phyloP scores from a whole-genome alignment of 2,329 filamentous ascomycete species.

The Cyphellophora europaea region DNA sequence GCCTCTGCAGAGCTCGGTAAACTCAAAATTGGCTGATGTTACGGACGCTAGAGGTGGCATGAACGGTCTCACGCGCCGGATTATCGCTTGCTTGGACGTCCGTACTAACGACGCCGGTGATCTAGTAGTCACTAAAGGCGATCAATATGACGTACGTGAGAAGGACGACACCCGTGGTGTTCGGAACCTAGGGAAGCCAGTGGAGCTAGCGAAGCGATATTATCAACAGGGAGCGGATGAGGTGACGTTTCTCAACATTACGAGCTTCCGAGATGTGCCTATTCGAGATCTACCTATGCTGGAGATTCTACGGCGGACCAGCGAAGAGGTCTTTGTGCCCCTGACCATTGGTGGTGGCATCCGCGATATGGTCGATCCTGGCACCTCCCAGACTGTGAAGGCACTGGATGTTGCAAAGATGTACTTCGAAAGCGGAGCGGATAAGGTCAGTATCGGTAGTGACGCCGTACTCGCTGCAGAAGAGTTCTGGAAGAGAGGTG shows the following conservation, averaged over 20 bases:
- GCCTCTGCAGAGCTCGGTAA: constrained; percentile 4
- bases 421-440: constrained; percentile 95
- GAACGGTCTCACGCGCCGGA: constrained; percentile 76
- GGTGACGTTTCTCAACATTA: constrained; percentile 97
- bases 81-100: constrained; percentile 95
- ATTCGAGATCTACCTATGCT: constrained; percentile 91
- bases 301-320: constrained; percentile 77
- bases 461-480: constrained; percentile 91
- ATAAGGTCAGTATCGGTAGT: constrained; percentile 94
- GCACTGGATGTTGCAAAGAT: constrained; percentile 89
- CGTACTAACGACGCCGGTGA: constrained; percentile 90
- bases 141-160: constrained; percentile 96
- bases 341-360: constrained; percentile 94
- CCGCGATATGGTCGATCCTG: constrained; percentile 72
- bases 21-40: neutral
- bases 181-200: constrained; percentile 90
- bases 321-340: constrained; percentile 88
- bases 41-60: constrained; percentile 3
- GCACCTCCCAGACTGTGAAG: constrained; percentile 74
- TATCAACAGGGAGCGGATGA: constrained; percentile 97
- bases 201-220: constrained; percentile 87
- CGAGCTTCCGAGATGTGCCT: constrained; percentile 91
- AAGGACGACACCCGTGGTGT: constrained; percentile 59
- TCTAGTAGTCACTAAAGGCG: constrained; percentile 93
- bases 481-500: constrained; percentile 68